A percentile compares a stretch with the other conserved stretches of the same genome.
Conservation (phyloP, 1,284 basidiomycete species). For the Ceratobasidium sp. region DNA sequence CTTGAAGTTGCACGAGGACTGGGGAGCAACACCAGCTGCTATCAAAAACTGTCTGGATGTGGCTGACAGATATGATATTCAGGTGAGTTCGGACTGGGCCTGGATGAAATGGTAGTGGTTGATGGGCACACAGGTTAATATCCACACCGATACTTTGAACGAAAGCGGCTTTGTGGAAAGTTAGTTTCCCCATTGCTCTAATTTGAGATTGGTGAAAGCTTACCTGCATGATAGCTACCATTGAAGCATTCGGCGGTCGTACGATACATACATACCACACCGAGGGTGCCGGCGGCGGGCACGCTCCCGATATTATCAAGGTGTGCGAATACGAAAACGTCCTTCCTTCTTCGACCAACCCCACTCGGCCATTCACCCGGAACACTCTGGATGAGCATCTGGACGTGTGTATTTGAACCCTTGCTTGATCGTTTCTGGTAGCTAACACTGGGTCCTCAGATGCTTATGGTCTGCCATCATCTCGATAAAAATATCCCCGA, state of each 20-base stretch:
- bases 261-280: constrained; percentile 99
- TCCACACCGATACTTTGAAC: constrained; percentile 97
- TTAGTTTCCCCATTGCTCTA: constrained; percentile 50
- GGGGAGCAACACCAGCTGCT: constrained; percentile 90
- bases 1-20: constrained; percentile 97
- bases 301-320: constrained; percentile 97
- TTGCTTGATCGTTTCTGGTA: not conserved
- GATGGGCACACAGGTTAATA: constrained; percentile 79
- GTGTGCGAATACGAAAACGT: constrained; percentile 92
- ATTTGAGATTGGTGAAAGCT: not conserved
- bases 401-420: constrained; percentile 63
- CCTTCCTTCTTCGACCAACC: constrained; percentile 97
- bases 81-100: constrained; percentile 57
- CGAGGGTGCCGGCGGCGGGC: constrained; percentile 94
- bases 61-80: constrained; percentile 93
- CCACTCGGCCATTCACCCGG: constrained; percentile 88
- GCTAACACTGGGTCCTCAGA: constrained; percentile 12
- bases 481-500: constrained; percentile 88
- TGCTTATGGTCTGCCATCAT: constrained; percentile 75
- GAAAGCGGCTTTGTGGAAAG: constrained; percentile 94
- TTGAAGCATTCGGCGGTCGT: constrained; percentile 87
- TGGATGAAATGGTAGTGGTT: not conserved
- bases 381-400: constrained; percentile 98
- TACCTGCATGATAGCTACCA: constrained; percentile 66
- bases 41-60: constrained; percentile 84